phyloP scores from a whole-genome alignment of 176 grass and related monocot genomes.

The Musa acuminata region DNA sequence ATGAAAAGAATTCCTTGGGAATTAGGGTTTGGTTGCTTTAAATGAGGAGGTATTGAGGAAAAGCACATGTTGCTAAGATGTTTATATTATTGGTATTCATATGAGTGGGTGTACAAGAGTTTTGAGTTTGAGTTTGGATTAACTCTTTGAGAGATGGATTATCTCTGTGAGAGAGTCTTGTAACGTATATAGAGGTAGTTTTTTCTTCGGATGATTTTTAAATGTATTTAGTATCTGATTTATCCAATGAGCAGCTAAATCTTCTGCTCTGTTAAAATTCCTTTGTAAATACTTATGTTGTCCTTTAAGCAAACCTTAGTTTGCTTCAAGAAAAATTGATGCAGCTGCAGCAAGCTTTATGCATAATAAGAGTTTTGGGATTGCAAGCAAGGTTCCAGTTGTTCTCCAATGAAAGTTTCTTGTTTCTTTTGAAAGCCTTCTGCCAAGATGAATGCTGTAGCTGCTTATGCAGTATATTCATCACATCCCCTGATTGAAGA shows the following conservation, averaged over 20 bases:
- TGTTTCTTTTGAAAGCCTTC: slow-evolving; percentile 13
- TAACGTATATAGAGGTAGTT: no score
- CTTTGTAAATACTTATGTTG: slow-evolving; percentile 5
- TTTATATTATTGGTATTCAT: no score
- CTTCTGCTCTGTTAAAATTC: slow-evolving; percentile 19
- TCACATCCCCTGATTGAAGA: slow-evolving; percentile 29
- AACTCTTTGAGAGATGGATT: no score
- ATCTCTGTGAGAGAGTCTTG: no score
- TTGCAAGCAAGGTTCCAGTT: slow-evolving; percentile 38
- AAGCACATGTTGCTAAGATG: no score
- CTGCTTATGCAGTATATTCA: slow-evolving; percentile 23
- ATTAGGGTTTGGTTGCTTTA: no score
- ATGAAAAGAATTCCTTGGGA: no score
- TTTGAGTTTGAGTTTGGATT: no score
- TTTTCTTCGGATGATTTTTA: slow-evolving; percentile 27
- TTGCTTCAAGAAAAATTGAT: slow-evolving; percentile 24
- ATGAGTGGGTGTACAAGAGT: no score
- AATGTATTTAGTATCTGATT: slow-evolving; percentile 29
- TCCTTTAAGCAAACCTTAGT: slow-evolving; percentile 36
- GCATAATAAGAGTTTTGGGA: slow-evolving; percentile 22
- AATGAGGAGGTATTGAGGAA: no score
- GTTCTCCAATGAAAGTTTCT: slow-evolving; percentile 31
- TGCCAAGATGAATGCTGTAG: slow-evolving; percentile 26
- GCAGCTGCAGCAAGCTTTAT: slow-evolving; percentile 11
- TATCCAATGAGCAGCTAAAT: slow-evolving; percentile 23